Evolutionary conservation across 352 stramenopile genomes (phyloP), one percentile per base, ranked within the genome.

Genomic region (Phytophthora quininea): DNA sequence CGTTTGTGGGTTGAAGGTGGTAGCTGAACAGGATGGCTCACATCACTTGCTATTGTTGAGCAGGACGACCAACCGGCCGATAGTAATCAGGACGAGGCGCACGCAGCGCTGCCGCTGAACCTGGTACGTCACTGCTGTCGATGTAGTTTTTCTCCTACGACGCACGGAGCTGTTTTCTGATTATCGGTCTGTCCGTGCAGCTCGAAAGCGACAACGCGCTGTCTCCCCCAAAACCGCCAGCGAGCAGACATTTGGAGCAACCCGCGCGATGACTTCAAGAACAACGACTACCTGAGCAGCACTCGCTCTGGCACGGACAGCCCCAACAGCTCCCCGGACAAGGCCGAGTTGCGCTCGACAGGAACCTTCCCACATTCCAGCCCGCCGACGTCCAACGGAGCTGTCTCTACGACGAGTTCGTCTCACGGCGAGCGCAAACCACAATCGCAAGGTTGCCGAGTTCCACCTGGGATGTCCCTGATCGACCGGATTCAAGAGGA

Each of bases 401-500:
- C 49, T 24, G 61, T 63, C 31, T 45, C 43, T 30, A 15, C 56
- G 19, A 24, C 19, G 32, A 43, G 59, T 51, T 57, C 58, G 2
- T 69, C 67, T 15, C 60, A 32, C 32, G 37, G 29, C 1, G 67
- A 76, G 19, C 54, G 69, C 43, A 68, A 74, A 43, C 42, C 58
- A 9, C 71, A 59, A 45, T 10, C 47, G 71, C 55, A 54, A 43
- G 55, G 38, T 1, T 67, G 62, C 45, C 51, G 69, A 53, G 33
- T 71, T 7, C 71, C 79, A 8, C 70, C 79, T 1, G 74, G 79
- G 33, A 73, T 90, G 67, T 84, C 85, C 0, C 69, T 92, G 30
- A 81, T 93, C 37, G 85, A 91, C 53, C 83, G 83, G 40, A 90
- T 94, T 27, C 82, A 95, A 77, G 84, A 92, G 62, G 86, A 93